Conservation (phyloP, 2,329 filamentous ascomycete genomes). For the Fusarium virguliforme region DNA sequence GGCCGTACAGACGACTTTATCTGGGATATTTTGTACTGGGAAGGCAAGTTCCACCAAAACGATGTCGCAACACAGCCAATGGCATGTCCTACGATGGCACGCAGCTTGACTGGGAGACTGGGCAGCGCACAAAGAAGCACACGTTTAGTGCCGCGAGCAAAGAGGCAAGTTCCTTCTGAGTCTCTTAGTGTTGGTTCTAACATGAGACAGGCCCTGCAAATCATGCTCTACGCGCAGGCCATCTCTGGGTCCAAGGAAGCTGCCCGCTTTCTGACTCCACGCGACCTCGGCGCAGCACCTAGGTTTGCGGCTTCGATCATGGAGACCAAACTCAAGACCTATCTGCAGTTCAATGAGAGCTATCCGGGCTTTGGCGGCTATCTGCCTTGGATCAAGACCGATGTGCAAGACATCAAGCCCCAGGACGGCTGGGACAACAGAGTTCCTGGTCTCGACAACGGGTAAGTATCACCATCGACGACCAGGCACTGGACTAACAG, state of each 20-base stretch:
- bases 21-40: slow-evolving; percentile 60
- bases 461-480: slow-evolving; percentile 42
- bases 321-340: slow-evolving; percentile 58
- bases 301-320: slow-evolving; percentile 57
- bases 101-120: slow-evolving; percentile 58
- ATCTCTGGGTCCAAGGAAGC: slow-evolving; percentile 58
- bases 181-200: neutral
- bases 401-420: slow-evolving; percentile 52
- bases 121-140: slow-evolving; percentile 56
- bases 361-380: slow-evolving; percentile 61
- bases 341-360: slow-evolving; percentile 59
- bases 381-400: slow-evolving; percentile 59
- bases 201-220: slow-evolving; percentile 56
- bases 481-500: neutral
- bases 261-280: slow-evolving; percentile 58
- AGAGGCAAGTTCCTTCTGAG: slow-evolving; percentile 43
- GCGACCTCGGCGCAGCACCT: slow-evolving; percentile 53
- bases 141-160: slow-evolving; percentile 60
- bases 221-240: slow-evolving; percentile 62
- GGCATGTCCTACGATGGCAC: slow-evolving; percentile 62
- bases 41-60: slow-evolving; percentile 62
- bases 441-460: slow-evolving; percentile 60
- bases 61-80: slow-evolving; percentile 58
- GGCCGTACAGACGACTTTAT: slow-evolving; percentile 53
- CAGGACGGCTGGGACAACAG: slow-evolving; percentile 58